Evolutionary conservation across 306 rosid species (phyloP), one percentile per base, ranked within the genome.

Genomic region (Cicer chorassanicum): DNA sequence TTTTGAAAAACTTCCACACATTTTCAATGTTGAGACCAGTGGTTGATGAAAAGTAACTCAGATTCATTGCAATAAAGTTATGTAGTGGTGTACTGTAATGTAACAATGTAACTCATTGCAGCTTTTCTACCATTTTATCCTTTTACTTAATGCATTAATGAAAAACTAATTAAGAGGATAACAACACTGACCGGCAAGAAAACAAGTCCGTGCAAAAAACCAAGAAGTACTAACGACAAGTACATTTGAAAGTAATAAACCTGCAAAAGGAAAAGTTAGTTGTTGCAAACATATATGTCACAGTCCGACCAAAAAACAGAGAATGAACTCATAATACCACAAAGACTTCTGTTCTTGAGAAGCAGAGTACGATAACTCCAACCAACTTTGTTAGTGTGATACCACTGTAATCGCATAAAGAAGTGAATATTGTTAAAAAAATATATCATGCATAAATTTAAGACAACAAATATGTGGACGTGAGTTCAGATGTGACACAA

Each of bases 211-310:
- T 95, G 99, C 79, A 90, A 83, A 88, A 92, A 94, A 75, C 99
- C 99, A 15, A 95, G 96, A 65, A 95, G 95, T 56, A 95, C 99
- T 82, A 95, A 78, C 9, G 99, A 86, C 75, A 95, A 83, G 79
- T 92, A 92, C 99, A 95, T 90, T 79, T 89, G 90, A 77, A 95
- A 95, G 89, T 95, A 95, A 87, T 95, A 95, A 72, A 95, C 89
- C 99, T 95, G 93, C 78, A 77, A 79, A 76, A 78, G 60, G 12
- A 49, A 76, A 43, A 41, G 70, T 15, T 41, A 74, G 60, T 74
- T 45, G 46, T 42, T 65, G 65, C 41, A 49, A 16, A 61, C 12
- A 29, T 53, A 29, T 42, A 40, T 50, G 41, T 46, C 62, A 60
- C 68, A 29, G 12, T 46, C 42, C 1, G 42, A 63, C 48, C 36